Evolutionary conservation across 345 rosid genomes (phyloP).

Genomic region (Melastoma malabathricum): DNA sequence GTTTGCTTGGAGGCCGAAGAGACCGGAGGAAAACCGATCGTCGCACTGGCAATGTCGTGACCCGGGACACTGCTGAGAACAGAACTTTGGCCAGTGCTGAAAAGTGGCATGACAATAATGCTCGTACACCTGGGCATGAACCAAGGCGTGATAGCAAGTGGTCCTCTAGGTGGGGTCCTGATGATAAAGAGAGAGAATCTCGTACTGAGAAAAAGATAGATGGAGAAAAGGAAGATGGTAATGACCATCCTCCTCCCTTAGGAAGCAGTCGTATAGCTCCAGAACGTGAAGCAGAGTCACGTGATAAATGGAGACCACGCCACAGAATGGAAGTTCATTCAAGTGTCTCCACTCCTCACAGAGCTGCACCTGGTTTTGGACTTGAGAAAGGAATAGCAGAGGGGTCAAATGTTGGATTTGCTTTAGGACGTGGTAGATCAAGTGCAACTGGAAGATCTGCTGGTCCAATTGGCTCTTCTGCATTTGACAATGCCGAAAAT

Average conservation of each 20-base stretch:
- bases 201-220: conserved; percentile 55
- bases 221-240: conserved; percentile 46
- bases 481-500: conserved; percentile 19
- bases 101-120: conserved; percentile 50
- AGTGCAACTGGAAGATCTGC: conserved; percentile 26
- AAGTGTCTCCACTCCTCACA: conserved; percentile 38
- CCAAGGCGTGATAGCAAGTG: conserved; percentile 80
- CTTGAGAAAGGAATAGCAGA: conserved; percentile 48
- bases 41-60: conserved; percentile 26
- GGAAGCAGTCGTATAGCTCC: conserved; percentile 29
- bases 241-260: conserved; percentile 38
- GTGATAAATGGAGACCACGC: conserved; percentile 97
- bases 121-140: conserved; percentile 57
- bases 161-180: conserved; percentile 99
- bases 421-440: conserved; percentile 68
- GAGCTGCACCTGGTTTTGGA: conserved; percentile 86
- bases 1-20: conserved; percentile 49
- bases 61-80: conserved; percentile 37
- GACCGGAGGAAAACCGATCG: conserved; percentile 54
- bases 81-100: conserved; percentile 48
- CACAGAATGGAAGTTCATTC: conserved; percentile 67
- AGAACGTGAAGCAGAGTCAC: conserved; percentile 69
- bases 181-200: conserved; percentile 71
- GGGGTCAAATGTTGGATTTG: conserved; percentile 52
- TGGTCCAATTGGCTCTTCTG: conserved; percentile 15